Evolutionary conservation across 1,284 basidiomycete species (phyloP), one percentile per base, ranked within the genome.

Genomic region (Entoloma clypeatum): DNA sequence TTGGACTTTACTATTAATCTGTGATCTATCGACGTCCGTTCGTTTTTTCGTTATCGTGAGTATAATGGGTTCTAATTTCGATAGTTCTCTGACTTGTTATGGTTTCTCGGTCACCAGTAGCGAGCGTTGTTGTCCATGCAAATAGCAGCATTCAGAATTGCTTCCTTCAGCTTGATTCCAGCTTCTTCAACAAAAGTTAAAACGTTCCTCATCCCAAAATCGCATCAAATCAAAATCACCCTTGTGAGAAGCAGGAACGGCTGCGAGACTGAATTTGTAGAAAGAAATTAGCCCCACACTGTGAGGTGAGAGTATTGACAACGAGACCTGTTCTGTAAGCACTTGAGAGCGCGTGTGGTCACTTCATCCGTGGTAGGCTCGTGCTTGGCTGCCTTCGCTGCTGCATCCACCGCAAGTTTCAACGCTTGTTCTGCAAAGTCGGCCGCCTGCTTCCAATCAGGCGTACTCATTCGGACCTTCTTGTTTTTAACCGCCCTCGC

Each of bases 391-490:
- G 43, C 38, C 27, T 35, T 40, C 31, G 14, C 26, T 30, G 30
- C 43, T 14, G 43, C 43, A 17, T 41, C 38, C 31, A 40, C 38
- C 28, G 43, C 38, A 11, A 41, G 43, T 13, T 9, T 28, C 29
- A 44, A 35, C 16, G 43, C 37, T 30, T 44, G 39, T 17, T 27
- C 19, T 14, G 21, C 31, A 32, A 41, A 21, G 33, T n/a, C 40
- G 33, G 25, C 27, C 37, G 44, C 39, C 35, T 42, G 33, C 34
- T 42, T 39, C 45, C 45, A 47, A 34, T 36, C 28, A 43, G 45
- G 41, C 29, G 41, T 43, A 42, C 45, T 47, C 21, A 24, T 29
- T 43, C 45, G 24, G 33, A 40, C 22, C 22, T 35, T 19, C 29
- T 42, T 41, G 11, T 41, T 24, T 19, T 14, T 19, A 17, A 26